Conservation (phyloP, 179 eudicot genomes). For the Nepenthes alata region DNA sequence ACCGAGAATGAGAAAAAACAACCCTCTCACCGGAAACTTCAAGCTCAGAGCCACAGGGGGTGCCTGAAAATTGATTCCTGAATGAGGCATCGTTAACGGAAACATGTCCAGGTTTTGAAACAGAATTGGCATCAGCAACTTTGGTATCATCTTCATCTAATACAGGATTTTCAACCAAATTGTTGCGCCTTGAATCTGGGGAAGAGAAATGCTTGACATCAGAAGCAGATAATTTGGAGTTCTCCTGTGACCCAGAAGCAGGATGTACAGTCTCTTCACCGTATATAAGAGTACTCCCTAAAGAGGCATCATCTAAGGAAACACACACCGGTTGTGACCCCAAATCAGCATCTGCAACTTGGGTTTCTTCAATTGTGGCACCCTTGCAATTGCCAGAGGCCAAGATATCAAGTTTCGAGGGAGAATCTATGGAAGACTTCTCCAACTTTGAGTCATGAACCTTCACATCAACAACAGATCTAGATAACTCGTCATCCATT, state of each 20-base stretch:
- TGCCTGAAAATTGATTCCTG: background rate
- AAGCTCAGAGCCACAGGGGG: background rate
- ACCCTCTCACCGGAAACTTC: background rate
- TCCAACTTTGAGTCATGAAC: constrained; percentile 5
- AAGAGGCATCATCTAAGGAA: constrained; percentile 3
- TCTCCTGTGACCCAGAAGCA: too few relatives aligned
- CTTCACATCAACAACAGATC: constrained; percentile 13
- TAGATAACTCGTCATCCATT: constrained; percentile 10
- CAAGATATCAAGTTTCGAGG: too few relatives aligned
- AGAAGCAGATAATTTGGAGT: too few relatives aligned
- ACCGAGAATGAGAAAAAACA: constrained; percentile 4
- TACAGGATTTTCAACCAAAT: too few relatives aligned
- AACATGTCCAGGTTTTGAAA: too few relatives aligned
- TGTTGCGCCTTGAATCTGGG: too few relatives aligned
- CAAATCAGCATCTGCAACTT: constrained; percentile 4
- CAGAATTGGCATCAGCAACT: too few relatives aligned
- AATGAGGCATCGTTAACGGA: background rate
- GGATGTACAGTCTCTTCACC: too few relatives aligned
- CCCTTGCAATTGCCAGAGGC: too few relatives aligned
- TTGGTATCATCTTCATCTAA: too few relatives aligned
- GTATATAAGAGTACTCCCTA: too few relatives aligned
- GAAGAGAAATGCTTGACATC: too few relatives aligned
- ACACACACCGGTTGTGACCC: constrained; percentile 2
- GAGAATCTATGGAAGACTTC: constrained; percentile 3
- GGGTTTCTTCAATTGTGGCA: constrained; percentile 3